Conservation (phyloP, 192 early-diverging fungal species). For the Coemansia sp. region DNA sequence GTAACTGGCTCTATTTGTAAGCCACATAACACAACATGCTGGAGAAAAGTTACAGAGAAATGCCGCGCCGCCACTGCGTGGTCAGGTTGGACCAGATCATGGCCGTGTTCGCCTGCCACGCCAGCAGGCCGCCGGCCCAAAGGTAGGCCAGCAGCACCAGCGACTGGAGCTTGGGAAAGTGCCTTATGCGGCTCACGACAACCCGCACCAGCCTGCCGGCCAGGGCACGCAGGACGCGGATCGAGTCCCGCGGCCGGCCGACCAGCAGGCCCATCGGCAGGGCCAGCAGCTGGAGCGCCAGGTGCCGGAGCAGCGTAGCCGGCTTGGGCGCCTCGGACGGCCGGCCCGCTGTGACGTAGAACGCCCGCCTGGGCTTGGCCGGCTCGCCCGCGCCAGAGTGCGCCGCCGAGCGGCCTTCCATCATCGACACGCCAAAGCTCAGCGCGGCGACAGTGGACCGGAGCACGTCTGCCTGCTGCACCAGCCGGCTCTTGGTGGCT, state of each 20-base stretch:
- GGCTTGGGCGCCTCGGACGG: neutral
- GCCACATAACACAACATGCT: neutral
- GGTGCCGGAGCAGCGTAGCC: neutral
- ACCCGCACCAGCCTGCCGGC: neutral
- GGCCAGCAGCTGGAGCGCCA: conserved; percentile 17
- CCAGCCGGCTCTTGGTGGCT: conserved; percentile 28
- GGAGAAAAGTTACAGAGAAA: conserved; percentile 9
- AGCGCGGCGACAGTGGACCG: conserved; percentile 45
- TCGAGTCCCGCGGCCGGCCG: conserved; percentile 13
- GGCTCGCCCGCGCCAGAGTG: no score
- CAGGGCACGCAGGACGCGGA: conserved; percentile 2
- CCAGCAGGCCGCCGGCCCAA: conserved; percentile 36
- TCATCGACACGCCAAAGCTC: conserved; percentile 31
- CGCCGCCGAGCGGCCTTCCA: neutral
- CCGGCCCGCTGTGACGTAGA: neutral
- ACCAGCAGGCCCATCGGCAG: conserved; percentile 29
- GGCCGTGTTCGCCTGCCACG: conserved; percentile 39
- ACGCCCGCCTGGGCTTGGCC: neutral
- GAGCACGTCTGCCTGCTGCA: conserved; percentile 43
- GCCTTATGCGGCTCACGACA: conserved; percentile 8
- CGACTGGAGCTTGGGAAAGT: conserved; percentile 14
- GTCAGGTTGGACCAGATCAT: conserved; percentile 32
- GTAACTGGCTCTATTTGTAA: neutral
- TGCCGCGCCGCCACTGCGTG: conserved; percentile 22
- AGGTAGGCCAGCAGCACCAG: conserved; percentile 33